These are phyloP conservation scores for Phlyctochytrium arcticum DNA, from an alignment of 192 early-diverging fungal genomes.

Conservation along the genomic window DNA sequence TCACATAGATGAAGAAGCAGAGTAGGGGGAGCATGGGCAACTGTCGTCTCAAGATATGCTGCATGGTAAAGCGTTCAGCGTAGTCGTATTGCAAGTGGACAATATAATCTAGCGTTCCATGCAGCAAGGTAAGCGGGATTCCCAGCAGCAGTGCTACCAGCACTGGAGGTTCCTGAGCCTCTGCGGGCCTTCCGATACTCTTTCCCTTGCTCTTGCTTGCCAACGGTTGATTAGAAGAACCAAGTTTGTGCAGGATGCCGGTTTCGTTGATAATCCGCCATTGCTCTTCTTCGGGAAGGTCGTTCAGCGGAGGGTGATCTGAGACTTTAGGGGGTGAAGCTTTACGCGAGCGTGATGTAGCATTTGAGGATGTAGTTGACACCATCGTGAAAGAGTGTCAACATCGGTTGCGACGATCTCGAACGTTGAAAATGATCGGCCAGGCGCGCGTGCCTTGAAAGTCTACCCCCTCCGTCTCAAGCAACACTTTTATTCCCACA, in stretches of 20 bases:
- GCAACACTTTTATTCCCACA: too few species aligned
- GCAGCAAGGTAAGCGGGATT: conserved; percentile 25
- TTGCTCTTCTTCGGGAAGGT: conserved; percentile 33
- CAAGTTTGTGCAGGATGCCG: conserved; percentile 31
- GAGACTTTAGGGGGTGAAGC: too few species aligned
- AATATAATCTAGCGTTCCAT: conserved; percentile 28
- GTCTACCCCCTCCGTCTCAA: too few species aligned
- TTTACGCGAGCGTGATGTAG: too few species aligned
- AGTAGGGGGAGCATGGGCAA: conserved; percentile 21
- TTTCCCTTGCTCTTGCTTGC: too few species aligned
- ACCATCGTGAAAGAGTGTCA: too few species aligned
- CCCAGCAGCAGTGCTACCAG: conserved; percentile 20
- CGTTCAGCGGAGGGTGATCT: conserved; percentile 13
- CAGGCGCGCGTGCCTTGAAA: too few species aligned
- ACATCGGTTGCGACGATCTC: too few species aligned
- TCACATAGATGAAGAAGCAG: conserved; percentile 21
- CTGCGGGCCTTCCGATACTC: too few species aligned
- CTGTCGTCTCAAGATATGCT: conserved; percentile 6
- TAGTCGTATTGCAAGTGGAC: conserved; percentile 35
- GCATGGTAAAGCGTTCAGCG: conserved; percentile 5
- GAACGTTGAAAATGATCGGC: too few species aligned
- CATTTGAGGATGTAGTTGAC: too few species aligned
- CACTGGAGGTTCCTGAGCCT: conserved; percentile 4
- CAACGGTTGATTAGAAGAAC: too few species aligned
- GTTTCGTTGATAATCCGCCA: conserved; percentile 35